These are phyloP conservation scores for Colletotrichum higginsianum DNA, from an alignment of 2,329 filamentous ascomycete genomes.

Conservation along the genomic window DNA sequence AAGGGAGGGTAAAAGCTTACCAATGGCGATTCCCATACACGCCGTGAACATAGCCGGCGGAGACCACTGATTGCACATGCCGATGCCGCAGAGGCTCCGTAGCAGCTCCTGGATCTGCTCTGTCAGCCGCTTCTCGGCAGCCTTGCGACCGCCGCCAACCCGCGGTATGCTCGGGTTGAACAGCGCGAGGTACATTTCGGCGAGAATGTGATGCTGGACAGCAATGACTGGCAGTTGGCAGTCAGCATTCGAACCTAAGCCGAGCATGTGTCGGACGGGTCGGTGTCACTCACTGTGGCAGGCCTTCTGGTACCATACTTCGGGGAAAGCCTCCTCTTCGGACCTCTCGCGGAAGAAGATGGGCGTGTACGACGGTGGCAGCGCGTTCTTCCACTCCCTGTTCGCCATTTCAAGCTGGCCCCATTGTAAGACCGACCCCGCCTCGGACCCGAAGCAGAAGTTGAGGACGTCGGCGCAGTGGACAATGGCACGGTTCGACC, in stretches of 20 bases:
- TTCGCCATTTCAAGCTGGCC: slow-evolving; percentile 42
- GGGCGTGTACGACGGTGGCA: slow-evolving; percentile 43
- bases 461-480: slow-evolving; percentile 75
- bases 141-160: slow-evolving; percentile 58
- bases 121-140: slow-evolving; percentile 51
- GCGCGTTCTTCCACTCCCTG: slow-evolving; percentile 42
- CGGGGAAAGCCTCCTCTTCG: slow-evolving; percentile 54
- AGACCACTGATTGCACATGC: slow-evolving; percentile 69
- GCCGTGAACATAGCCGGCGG: slow-evolving; percentile 71
- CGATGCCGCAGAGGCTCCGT: slow-evolving; percentile 71
- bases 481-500: slow-evolving; percentile 75
- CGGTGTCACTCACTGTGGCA: slow-evolving; percentile 38
- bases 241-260: slow-evolving; percentile 37
- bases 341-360: slow-evolving; percentile 42
- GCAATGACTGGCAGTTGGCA: slow-evolving; percentile 65
- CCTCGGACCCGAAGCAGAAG: slow-evolving; percentile 69
- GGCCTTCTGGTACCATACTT: slow-evolving; percentile 43
- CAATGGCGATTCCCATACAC: slow-evolving; percentile 66
- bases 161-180: slow-evolving; percentile 69
- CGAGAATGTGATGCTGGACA: slow-evolving; percentile 72
- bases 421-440: slow-evolving; percentile 39
- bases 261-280: too few relatives aligned
- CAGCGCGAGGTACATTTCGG: slow-evolving; percentile 69
- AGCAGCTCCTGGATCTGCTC: slow-evolving; percentile 63
- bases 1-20: not conserved